These are phyloP conservation scores for Lodderomyces orthopsilosis DNA, from an alignment of 1,139 yeast species.

Conservation along the genomic window DNA sequence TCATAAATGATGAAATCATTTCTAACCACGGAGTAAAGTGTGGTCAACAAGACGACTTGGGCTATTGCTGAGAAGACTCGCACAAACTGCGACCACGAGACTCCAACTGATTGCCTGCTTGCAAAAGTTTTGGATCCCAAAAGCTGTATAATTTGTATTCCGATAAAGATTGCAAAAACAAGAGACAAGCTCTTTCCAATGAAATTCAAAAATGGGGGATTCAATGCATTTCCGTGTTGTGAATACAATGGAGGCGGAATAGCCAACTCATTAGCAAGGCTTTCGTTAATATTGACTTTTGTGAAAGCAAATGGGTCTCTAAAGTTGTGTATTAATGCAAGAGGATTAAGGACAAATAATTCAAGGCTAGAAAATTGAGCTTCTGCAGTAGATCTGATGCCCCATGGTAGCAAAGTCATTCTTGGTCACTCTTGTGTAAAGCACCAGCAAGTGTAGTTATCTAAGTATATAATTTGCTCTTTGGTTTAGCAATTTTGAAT, in stretches of 20 bases:
- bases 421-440: not conserved
- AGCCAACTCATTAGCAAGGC: too few relatives aligned
- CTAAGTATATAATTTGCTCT: not conserved
- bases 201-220: constrained; percentile 32
- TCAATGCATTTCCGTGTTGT: constrained; percentile 22
- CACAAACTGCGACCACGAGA: constrained; percentile 10
- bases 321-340: constrained; percentile 8
- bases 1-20: constrained; percentile 1
- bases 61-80: constrained; percentile 9
- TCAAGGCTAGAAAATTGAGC: constrained; percentile 3
- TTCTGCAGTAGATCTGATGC: not conserved
- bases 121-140: constrained; percentile 2
- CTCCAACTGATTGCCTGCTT: constrained; percentile 3
- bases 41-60: constrained; percentile 4
- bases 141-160: constrained; percentile 19
- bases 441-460: not conserved
- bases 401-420: not conserved
- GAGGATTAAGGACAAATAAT: constrained; percentile 8
- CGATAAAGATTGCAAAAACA: constrained; percentile 15
- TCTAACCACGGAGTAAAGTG: constrained; percentile 2
- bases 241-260: constrained; percentile 15
- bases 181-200: constrained; percentile 14
- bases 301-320: not conserved
- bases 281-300: not conserved
- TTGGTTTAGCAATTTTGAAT: not conserved